Evolutionary conservation across 441 rosid species (phyloP).

Genomic region (Manihot esculenta): DNA sequence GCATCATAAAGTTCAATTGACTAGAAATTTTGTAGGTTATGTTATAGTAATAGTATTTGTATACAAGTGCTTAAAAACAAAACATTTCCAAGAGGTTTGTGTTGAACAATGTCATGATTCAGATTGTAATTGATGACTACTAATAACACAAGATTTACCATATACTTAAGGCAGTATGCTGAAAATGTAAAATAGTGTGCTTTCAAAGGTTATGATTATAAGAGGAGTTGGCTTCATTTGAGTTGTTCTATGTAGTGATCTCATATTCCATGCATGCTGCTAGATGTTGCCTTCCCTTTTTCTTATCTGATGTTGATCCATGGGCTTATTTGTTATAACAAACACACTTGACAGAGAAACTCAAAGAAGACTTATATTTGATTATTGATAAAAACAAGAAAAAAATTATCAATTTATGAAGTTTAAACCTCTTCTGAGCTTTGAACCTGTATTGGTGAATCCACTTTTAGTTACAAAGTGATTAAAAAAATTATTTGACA

Average conservation of each 20-base stretch:
- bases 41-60: not conserved
- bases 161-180: not conserved
- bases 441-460: not conserved
- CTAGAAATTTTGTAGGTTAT: not conserved
- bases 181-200: not conserved
- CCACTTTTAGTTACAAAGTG: not conserved
- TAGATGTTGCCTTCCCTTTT: not conserved
- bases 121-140: not conserved
- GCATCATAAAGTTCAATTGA: not conserved
- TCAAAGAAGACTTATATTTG: not conserved
- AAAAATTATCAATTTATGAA: not conserved
- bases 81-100: not conserved
- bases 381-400: not conserved
- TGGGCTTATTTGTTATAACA: not conserved
- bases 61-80: no score
- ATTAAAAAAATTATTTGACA: conserved; percentile 4
- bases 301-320: not conserved
- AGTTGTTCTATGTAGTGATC: not conserved
- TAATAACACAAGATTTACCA: not conserved
- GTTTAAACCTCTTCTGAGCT: not conserved
- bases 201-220: not conserved
- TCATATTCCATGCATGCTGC: not conserved
- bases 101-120: no score
- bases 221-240: not conserved
- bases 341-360: not conserved